A percentile compares a stretch with the other conserved stretches of the same genome.
Evolutionary conservation across 2,329 filamentous ascomycete species (phyloP).

Genomic region (Cercospora brassicicola): DNA sequence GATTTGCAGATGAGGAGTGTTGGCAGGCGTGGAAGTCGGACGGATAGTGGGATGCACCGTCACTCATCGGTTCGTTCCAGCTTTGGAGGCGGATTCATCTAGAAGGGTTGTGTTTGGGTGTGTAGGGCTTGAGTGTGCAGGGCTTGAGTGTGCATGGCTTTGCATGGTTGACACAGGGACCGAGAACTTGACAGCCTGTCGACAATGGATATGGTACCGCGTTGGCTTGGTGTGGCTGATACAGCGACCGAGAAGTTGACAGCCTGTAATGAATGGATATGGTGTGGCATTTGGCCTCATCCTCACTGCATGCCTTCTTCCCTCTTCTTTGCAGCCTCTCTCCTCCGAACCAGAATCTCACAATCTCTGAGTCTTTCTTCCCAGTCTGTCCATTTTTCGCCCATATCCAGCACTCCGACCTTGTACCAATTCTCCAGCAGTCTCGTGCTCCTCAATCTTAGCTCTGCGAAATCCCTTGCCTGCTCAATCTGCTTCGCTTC

Average conservation of each 20-base stretch:
- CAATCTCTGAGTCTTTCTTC: slow-evolving; percentile 66
- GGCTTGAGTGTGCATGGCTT: background rate
- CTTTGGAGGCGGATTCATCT: background rate
- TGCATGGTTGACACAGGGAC: background rate
- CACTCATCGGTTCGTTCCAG: slow-evolving; percentile 8
- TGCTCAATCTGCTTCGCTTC: slow-evolving; percentile 64
- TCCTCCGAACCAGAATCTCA: slow-evolving; percentile 65
- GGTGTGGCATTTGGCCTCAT: background rate
- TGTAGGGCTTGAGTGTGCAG: background rate
- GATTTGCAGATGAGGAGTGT: background rate
- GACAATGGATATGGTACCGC: background rate
- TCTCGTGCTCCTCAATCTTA: slow-evolving; percentile 63
- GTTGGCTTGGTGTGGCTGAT: background rate
- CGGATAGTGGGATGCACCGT: background rate
- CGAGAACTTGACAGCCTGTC: background rate
- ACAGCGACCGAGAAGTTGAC: background rate
- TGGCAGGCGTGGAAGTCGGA: background rate
- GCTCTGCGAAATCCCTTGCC: slow-evolving; percentile 60
- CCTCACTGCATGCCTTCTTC: slow-evolving; percentile 48
- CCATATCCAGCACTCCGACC: slow-evolving; percentile 65
- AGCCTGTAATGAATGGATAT: background rate
- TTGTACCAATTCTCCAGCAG: slow-evolving; percentile 67
- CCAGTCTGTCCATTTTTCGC: slow-evolving; percentile 68
- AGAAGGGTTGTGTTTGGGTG: background rate
- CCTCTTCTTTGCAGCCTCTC: slow-evolving; percentile 58